phyloP scores from a whole-genome alignment of 805 yeast genomes.

The Metahyphopichia silvanorum region DNA sequence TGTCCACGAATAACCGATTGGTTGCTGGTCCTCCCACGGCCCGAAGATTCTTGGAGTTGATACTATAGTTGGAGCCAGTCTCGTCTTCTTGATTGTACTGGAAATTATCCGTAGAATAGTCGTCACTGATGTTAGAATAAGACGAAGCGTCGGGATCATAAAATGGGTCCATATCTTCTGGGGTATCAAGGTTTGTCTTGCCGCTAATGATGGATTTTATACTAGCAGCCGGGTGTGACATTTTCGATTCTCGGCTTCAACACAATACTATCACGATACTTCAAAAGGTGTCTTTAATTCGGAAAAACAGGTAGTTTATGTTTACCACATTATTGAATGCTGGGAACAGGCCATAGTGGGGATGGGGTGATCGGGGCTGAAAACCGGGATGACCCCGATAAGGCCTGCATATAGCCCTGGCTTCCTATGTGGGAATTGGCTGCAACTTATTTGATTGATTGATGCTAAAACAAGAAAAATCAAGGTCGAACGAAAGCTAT shows the following conservation, averaged over 20 bases:
- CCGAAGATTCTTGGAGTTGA: conserved; percentile 1
- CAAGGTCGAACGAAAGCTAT: no score
- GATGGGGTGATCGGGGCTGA: no score
- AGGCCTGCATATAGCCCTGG: no score
- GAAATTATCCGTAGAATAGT: conserved; percentile 1
- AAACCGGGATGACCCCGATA: no score
- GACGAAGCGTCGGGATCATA: no score
- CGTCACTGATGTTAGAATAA: conserved; percentile 2
- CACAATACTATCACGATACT: no score
- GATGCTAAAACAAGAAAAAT: no score
- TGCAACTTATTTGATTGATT: no score
- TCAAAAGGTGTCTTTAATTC: no score
- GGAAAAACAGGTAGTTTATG: no score
- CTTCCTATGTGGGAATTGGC: no score
- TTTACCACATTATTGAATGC: no score
- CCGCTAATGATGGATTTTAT: conserved; percentile 38
- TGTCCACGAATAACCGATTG: background rate
- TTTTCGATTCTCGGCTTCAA: conserved; percentile 7
- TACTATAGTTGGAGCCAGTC: conserved; percentile 11
- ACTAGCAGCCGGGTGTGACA: conserved; percentile 44
- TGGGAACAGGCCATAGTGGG: background rate
- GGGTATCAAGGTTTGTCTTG: conserved; percentile 22
- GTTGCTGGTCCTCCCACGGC: background rate
- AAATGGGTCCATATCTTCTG: conserved; percentile 18
- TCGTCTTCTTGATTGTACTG: conserved; percentile 11